Conservation (phyloP, 2,329 filamentous ascomycete species). For the Alternaria conjuncta region DNA sequence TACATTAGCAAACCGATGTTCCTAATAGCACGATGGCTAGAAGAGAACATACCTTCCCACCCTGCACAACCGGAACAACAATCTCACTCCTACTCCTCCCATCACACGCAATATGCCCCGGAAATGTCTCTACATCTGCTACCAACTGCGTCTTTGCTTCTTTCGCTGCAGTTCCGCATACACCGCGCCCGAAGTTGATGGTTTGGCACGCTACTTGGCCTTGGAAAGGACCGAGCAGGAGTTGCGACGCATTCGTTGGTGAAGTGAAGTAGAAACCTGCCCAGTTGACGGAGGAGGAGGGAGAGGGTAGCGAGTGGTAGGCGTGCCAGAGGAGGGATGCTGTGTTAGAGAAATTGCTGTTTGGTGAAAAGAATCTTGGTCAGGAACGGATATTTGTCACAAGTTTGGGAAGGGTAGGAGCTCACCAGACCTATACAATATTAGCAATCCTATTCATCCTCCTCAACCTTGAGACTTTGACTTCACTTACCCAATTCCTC, state of each 20-base stretch:
- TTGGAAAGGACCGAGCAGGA: slow-evolving; percentile 81
- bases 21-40: too few species aligned
- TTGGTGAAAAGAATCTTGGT: not conserved
- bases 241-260: slow-evolving; percentile 54
- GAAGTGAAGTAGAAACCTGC: slow-evolving; percentile 64
- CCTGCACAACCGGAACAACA: slow-evolving; percentile 73
- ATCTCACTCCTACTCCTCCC: slow-evolving; percentile 78
- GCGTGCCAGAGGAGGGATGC: slow-evolving; percentile 81
- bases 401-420: not conserved
- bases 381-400: not conserved
- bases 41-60: slow-evolving; percentile 52
- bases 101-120: slow-evolving; percentile 84
- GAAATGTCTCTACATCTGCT: slow-evolving; percentile 74
- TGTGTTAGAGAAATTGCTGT: slow-evolving; percentile 72
- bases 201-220: slow-evolving; percentile 78
- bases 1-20: too few species aligned
- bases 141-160: slow-evolving; percentile 67
- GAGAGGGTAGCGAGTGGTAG: slow-evolving; percentile 72
- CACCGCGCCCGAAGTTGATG: slow-evolving; percentile 74
- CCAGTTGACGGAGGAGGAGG: slow-evolving; percentile 77
- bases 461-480: not conserved
- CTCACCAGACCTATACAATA: not conserved
- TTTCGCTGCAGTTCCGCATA: slow-evolving; percentile 74
- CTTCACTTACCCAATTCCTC: slow-evolving; percentile 84
- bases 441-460: not conserved